Conservation (phyloP, 257 asterid species). For the Prunella vulgaris region DNA sequence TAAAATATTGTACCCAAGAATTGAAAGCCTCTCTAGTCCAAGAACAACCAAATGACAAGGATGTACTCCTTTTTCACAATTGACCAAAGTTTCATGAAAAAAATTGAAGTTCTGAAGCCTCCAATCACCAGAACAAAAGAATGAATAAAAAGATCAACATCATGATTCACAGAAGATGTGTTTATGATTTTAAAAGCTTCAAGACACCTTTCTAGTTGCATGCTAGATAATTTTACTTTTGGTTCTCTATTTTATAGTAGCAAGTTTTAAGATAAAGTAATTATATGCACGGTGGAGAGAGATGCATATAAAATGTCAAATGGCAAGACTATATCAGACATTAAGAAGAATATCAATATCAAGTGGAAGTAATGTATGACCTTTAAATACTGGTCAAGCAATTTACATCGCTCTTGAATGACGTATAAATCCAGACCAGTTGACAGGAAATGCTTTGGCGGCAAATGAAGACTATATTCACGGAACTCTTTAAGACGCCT, state of each 20-base stretch:
- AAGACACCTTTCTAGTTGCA: not conserved
- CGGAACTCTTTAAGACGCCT: conserved; percentile 89
- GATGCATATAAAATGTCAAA: not conserved
- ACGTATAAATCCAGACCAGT: conserved; percentile 71
- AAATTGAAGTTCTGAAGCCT: not conserved
- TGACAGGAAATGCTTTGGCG: conserved; percentile 95
- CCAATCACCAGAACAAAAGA: not conserved
- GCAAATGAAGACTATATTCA: conserved; percentile 91
- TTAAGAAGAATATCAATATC: conserved; percentile 15
- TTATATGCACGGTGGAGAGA: not conserved
- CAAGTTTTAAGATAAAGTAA: not conserved
- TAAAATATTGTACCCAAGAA: not conserved
- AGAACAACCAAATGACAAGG: conserved; percentile 2
- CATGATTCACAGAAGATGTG: not conserved
- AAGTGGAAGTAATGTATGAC: conserved; percentile 34
- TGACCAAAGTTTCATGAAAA: not conserved
- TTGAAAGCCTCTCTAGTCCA: conserved; percentile 1
- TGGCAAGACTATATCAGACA: not conserved
- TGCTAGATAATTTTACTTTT: conserved; percentile 9
- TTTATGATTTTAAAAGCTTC: not conserved
- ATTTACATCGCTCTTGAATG: conserved; percentile 84
- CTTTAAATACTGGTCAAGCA: conserved; percentile 92
- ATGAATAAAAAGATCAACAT: not conserved
- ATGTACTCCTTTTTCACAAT: not conserved
- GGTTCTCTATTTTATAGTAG: conserved; percentile 4